Conservation (phyloP, 2,329 filamentous ascomycete species). For the Hyphodiscus sp. region DNA sequence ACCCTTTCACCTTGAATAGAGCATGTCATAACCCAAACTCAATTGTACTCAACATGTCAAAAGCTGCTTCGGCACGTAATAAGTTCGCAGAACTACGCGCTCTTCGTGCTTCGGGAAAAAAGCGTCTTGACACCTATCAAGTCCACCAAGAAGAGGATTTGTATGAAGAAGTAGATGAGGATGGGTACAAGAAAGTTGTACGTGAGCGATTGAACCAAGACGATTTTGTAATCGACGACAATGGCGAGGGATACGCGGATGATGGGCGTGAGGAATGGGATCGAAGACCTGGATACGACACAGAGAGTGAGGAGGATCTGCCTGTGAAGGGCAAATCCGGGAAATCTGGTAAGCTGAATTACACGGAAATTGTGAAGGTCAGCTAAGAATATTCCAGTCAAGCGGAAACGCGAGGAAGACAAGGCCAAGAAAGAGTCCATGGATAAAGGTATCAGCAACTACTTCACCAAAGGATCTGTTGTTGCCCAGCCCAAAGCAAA, state of each 20-base stretch:
- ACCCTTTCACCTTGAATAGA: neutral
- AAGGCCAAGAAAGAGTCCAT: conserved; percentile 79
- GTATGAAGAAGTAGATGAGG: conserved; percentile 96
- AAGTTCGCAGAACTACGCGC: conserved; percentile 74
- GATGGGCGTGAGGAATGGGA: conserved; percentile 94
- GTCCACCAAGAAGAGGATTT: conserved; percentile 77
- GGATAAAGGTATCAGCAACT: conserved; percentile 88
- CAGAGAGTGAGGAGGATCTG: conserved; percentile 67
- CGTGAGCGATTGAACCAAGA: conserved; percentile 83
- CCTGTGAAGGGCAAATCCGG: conserved; percentile 43
- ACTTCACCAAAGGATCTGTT: conserved; percentile 73
- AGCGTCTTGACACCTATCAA: conserved; percentile 79
- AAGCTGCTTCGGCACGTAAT: conserved; percentile 28
- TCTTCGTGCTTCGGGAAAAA: conserved; percentile 83
- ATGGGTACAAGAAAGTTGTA: conserved; percentile 94
- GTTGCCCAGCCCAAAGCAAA: conserved; percentile 71
- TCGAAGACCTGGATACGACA: conserved; percentile 56
- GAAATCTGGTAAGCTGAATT: conserved; percentile 30
- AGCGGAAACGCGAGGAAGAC: conserved; percentile 83
- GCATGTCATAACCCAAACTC: conserved; percentile 12
- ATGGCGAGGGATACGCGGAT: conserved; percentile 93
- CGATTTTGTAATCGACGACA: conserved; percentile 98
- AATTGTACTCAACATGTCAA: conserved; percentile 26
- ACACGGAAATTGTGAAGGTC: neutral
- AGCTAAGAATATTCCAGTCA: conserved; percentile 46